Percentiles rank a stretch among this genome's conserved stretches.
phyloP scores from a whole-genome alignment of 1,139 yeast species.

The Meyerozyma guilliermondii region DNA sequence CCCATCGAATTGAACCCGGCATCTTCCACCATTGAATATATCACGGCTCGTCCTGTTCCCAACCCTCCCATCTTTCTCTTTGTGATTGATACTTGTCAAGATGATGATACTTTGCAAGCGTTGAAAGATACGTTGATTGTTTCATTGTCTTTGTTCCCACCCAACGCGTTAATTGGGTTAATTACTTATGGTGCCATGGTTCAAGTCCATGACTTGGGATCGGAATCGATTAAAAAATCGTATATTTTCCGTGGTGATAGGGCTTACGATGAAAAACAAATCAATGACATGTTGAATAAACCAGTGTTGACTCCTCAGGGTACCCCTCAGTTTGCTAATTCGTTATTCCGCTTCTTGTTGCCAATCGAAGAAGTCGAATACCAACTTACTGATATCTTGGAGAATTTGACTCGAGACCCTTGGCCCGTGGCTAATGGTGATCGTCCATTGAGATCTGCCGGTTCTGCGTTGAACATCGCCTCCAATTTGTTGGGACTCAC shows the following conservation, averaged over 20 bases:
- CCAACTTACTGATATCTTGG: slow-evolving; percentile 77
- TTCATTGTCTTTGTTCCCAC: slow-evolving; percentile 80
- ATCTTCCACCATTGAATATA: slow-evolving; percentile 88
- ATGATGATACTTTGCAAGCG: slow-evolving; percentile 85
- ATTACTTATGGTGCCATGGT: slow-evolving; percentile 94
- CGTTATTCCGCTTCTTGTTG: slow-evolving; percentile 73
- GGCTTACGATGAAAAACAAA: slow-evolving; percentile 74
- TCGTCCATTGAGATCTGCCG: slow-evolving; percentile 89
- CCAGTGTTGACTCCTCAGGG: slow-evolving; percentile 30
- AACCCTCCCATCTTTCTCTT: slow-evolving; percentile 91
- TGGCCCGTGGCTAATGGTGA: slow-evolving; percentile 90
- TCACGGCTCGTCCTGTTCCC: slow-evolving; percentile 81
- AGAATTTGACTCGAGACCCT: slow-evolving; percentile 75
- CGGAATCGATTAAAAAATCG: slow-evolving; percentile 70
- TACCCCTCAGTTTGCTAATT: slow-evolving; percentile 27
- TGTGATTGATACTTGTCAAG: slow-evolving; percentile 92
- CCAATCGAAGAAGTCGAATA: slow-evolving; percentile 86
- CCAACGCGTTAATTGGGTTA: slow-evolving; percentile 87
- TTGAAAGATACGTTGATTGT: slow-evolving; percentile 82
- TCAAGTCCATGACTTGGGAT: slow-evolving; percentile 88
- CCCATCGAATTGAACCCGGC: slow-evolving; percentile 80
- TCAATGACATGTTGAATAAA: slow-evolving; percentile 67
- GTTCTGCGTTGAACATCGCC: slow-evolving; percentile 87
- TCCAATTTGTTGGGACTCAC: slow-evolving; percentile 76
- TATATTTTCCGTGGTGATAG: slow-evolving; percentile 92